Evolutionary conservation across 805 yeast species (phyloP), one percentile per base, ranked within the genome.

Genomic region (Teunomyces lycoperdinae): DNA sequence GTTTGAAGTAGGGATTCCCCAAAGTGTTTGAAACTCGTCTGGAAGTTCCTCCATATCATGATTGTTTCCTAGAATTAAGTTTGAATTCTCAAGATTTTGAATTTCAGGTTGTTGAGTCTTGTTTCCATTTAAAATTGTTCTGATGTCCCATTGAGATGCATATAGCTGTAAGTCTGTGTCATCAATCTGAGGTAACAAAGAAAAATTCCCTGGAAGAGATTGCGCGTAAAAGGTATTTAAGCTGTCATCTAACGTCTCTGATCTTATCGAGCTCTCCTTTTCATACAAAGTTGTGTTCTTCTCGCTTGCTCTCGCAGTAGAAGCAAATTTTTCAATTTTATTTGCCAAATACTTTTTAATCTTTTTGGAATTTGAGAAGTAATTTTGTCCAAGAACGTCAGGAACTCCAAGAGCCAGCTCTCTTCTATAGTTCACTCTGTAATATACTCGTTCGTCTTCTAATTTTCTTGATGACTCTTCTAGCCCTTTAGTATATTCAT

Each of bases 311-410:
- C 32, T 44, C 14, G 45, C 46, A 5, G 47, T 36, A 32, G 57
- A 58, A 9, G 61, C 65, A 6, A 63, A 44, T 42, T 53, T 58
- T 43, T 56, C 66, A 7, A 62, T 62, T 34, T 61, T 61, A 17
- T 49, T 53, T 2, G 66, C 56, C 16, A 63, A 48, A 29, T 58
- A 63, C 11, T 48, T 53, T 44, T 60, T 60, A 14, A 63, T 48
- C 42, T 56, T 59, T 17, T 52, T 57, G 5, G 62, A 53, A 24
- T 58, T 52, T 10, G 58, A 45, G 14, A 52, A 44, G 13, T 49
- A 50, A 17, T 50, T 36, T 16, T 26, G 28, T 4, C 41, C 41
- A 11, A 36, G 16, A 24, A 36, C 41, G n/a, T 36, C 41, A 11
- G 16, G 20, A 6, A 35, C 39, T 11, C 16, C 17, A 24, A 11